Base-by-base conservation (phyloP, 768 basidiomycete species). In the Stropharia rugosoannulata region DNA sequence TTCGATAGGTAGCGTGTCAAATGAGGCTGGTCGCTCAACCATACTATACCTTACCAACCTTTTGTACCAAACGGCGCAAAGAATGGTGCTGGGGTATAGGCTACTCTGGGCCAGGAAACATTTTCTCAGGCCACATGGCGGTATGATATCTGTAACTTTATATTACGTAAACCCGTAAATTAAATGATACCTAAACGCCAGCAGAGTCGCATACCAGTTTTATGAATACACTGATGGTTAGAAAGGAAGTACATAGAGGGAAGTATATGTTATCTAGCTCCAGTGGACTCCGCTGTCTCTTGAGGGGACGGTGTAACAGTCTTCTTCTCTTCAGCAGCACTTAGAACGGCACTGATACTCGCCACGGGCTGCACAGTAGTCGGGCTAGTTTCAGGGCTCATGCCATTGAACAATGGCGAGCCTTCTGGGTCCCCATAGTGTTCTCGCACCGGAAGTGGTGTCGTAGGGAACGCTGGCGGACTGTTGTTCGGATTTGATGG, bases 401-500 rank as follows among this genome's bases (percentile, higher is more conserved):
- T 59, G 19, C 65, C 67, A 60, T 68, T 66, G 42, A 68, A 68
- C 44, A 68, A 46, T n/a, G 67, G 65, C 6, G 62, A 62, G 12
- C 67, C 65, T 36, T 62, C 65, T 8, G 67, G 59, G 18, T 63
- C 62, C 2, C 66, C 66, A 52, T 55, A 64, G 13, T 55, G 47
- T 45, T 61, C 62, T 32, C 46, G 57, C 6, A 44, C 32, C 1
- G 58, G 49, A 22, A 43, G 45, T 4, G 54, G 56, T 4, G 56
- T 47, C 11, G 38, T n/a, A 13, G 57, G 60, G 45, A 53, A 57
- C 2, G 57, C 29, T 15, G 51, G 35, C 10, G 49, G 37, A 45
- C 37, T 32, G 29, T 32, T 32, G 29, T 32, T n/a, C 15, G 45
- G 39, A 38, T 59, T 60, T 18, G 27, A 49, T 25, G 59, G 59